Evolutionary conservation across 2,329 filamentous ascomycete genomes (phyloP), one percentile per base, ranked within the genome.

Genomic region (Ceratocystis variospora): DNA sequence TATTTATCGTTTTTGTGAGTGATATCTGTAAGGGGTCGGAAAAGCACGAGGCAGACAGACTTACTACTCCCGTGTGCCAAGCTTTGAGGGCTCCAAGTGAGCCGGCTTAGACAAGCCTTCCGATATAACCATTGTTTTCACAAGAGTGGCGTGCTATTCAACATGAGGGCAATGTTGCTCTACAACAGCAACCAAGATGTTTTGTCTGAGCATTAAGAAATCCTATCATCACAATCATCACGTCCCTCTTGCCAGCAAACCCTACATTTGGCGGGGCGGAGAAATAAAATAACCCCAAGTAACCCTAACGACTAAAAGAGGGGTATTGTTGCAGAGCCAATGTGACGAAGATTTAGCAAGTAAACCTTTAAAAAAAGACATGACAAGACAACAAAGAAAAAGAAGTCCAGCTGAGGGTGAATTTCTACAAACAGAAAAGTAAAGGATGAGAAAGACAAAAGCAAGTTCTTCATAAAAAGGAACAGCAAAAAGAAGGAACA

Each of bases 21-120:
- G 3, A 15, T 41, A 5, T 41, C 37, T 41, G 10, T 41, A 15
- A 15, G 37, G 37, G 37, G 37, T 41, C 3, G 10, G 37, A 41
- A 15, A 41, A 41, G 10, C 10, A 12, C 12, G 10, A 41, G 12
- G 37, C 12, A 41, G 64, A 31, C 62, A 53, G 50, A 80, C 84
- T 71, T 79, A 95, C 90, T 96, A 95, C 80, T 93, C 87, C 76
- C 90, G 96, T 37, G 90, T 96, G 63, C 93, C 93, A 37, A 97
- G 83, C 74, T 83, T 77, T 73, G 80, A 96, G 19, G 91, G 89
- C 70, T 88, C 83, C 31, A 96, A 85, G 71, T 88, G 83, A 1
- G 76, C 76, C n/a, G 86, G 87, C 68, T 78, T 80, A 66, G 67
- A 70, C 65, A 68, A 70, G 66, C 68, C 61, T 48, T 57, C 10